Conservation (phyloP, 2,329 filamentous ascomycete genomes). For the Lecanosticta acicola region DNA sequence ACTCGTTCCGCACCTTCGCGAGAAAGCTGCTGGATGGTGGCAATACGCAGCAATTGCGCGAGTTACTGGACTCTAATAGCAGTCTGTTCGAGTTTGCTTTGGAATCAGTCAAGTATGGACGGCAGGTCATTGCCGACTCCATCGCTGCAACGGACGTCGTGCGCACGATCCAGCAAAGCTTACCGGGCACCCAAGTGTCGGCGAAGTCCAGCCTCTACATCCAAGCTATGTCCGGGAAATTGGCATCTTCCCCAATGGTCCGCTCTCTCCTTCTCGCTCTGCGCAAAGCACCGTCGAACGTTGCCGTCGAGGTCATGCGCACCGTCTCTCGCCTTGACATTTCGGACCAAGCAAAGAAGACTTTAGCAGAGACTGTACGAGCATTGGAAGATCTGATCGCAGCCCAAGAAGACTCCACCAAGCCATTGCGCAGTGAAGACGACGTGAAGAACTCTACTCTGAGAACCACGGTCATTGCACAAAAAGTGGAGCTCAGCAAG, state of each 20-base stretch:
- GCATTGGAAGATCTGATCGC: slow-evolving; percentile 24
- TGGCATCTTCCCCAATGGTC: slow-evolving; percentile 47
- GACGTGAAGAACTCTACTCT: slow-evolving; percentile 63
- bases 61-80: slow-evolving; percentile 56
- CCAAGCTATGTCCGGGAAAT: slow-evolving; percentile 53
- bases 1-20: slow-evolving; percentile 56
- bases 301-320: slow-evolving; percentile 42
- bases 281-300: slow-evolving; percentile 55
- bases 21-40: slow-evolving; percentile 27
- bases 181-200: slow-evolving; percentile 35
- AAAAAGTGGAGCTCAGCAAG: slow-evolving; percentile 73
- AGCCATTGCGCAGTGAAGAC: slow-evolving; percentile 65
- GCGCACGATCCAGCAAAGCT: slow-evolving; percentile 32
- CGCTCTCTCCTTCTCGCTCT: slow-evolving; percentile 54
- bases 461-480: slow-evolving; percentile 72
- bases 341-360: background rate
- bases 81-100: slow-evolving; percentile 46
- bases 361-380: slow-evolving; percentile 7
- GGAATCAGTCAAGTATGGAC: slow-evolving; percentile 32
- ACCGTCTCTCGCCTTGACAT: slow-evolving; percentile 5
- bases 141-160: slow-evolving; percentile 34
- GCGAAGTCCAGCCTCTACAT: slow-evolving; percentile 52
- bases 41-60: slow-evolving; percentile 36
- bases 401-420: slow-evolving; percentile 9
- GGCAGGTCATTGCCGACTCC: slow-evolving; percentile 40